Conservation (phyloP, 768 basidiomycete genomes). For the Leccinum variicolor region DNA sequence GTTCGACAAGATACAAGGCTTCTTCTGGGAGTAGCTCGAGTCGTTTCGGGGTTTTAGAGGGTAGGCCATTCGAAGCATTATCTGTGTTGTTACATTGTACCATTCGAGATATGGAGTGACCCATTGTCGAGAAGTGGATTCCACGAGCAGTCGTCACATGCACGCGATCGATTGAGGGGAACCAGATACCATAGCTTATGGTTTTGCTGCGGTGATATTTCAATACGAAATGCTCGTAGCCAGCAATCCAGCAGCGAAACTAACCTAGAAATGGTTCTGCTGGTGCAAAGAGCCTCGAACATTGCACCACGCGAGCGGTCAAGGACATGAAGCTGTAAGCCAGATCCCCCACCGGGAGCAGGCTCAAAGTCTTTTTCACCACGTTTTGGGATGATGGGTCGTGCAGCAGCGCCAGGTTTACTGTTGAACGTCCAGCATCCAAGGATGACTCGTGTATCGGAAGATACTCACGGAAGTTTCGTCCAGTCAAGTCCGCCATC, state of each 20-base stretch:
- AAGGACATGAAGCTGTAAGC: constrained; percentile 77
- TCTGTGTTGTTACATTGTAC: constrained; percentile 30
- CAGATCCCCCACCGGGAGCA: constrained; percentile 55
- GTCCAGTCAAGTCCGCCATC: constrained; percentile 83
- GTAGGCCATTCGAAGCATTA: neutral
- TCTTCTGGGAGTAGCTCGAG: constrained; percentile 94
- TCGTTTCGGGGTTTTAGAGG: constrained; percentile 52
- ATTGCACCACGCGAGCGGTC: constrained; percentile 80
- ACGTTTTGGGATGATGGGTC: constrained; percentile 86
- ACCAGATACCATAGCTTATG: constrained; percentile 80
- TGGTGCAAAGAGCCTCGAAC: constrained; percentile 75
- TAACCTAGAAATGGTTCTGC: constrained; percentile 74
- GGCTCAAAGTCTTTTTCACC: constrained; percentile 99
- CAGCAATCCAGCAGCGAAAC: constrained; percentile 8
- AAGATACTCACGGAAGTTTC: constrained; percentile 54
- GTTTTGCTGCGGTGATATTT: constrained; percentile 50
- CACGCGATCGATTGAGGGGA: constrained; percentile 58
- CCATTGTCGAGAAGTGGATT: constrained; percentile 79
- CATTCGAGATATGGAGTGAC: constrained; percentile 65
- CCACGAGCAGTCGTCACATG: constrained; percentile 75
- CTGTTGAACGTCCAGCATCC: constrained; percentile 11
- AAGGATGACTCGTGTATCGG: constrained; percentile 1
- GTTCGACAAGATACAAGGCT: constrained; percentile 87
- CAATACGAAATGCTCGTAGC: neutral
- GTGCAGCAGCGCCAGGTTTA: constrained; percentile 28